Evolutionary conservation across 805 yeast genomes (phyloP), one percentile per base, ranked within the genome.

Genomic region (Metschnikowia rubicola): DNA sequence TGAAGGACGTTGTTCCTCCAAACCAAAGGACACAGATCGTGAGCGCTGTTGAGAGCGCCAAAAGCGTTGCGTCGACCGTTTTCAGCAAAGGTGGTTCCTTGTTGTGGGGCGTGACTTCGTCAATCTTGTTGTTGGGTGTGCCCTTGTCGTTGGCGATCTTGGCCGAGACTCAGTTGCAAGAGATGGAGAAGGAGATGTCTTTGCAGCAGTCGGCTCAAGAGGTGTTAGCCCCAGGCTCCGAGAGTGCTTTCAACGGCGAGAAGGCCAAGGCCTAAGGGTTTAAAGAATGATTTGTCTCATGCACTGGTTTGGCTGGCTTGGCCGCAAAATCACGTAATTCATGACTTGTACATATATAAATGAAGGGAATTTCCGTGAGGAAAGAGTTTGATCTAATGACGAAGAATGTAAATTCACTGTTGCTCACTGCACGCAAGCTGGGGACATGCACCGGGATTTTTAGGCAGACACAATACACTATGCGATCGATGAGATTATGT

Each of bases 1-100:
- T 94, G 61, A 89, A 84, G 69, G 97, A 94, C 65, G 87, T 92
- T 45, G 74, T 94, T 43, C 88, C 97, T 39, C 97, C 97, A 58
- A 78, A 79, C 57, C 90, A 87, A 67, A 86, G 98, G 74, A 65
- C 65, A 41, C 63, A 61, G 36, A 59, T 72, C 57, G 55, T 68
- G 50, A 65, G 74, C 37, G 68, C 79, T 35, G 57, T 61, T 11
- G 58, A 59, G 40, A 43, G 55, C 31, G 52, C 65, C 38, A 60
- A 59, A 49, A 52, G 56, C 12, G 55, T 47, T 33, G 59, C 81
- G 34, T 67, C 69, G 47, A 48, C 74, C 31, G 75, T 80, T 32
- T 70, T 83, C 46, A 62, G 74, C 51, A 82, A 81, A 56, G 75
- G 87, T 51, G 97, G 97, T 51, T 78, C 79, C 57, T 73, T 86